These are phyloP conservation scores for Chalaropsis ovoidea DNA, from an alignment of 2,329 filamentous ascomycete species.

Conservation along the genomic window DNA sequence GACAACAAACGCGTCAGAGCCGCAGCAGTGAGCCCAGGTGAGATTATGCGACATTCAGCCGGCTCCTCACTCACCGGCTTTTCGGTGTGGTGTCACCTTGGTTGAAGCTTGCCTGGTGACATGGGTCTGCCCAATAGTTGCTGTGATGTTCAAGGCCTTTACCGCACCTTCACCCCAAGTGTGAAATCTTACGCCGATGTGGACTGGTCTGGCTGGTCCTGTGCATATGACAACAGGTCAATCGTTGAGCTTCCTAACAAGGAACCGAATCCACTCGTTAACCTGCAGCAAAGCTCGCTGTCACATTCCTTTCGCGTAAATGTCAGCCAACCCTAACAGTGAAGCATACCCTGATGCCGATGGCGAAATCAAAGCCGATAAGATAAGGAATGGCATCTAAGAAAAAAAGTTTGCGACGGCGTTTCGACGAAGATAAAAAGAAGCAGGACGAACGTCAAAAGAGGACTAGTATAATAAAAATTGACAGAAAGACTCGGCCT, in stretches of 20 bases:
- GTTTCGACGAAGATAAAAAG: neutral
- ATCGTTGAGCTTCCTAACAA: too few relatives aligned
- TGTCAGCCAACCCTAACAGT: neutral
- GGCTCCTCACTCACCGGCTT: neutral
- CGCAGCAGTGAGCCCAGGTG: neutral
- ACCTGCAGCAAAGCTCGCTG: too few relatives aligned
- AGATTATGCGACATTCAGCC: constrained; percentile 11
- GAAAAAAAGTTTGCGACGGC: constrained; percentile 13
- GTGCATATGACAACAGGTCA: too few relatives aligned
- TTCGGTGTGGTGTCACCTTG: neutral
- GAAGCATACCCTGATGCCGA: neutral
- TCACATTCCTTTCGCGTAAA: neutral
- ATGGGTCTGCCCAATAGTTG: too few relatives aligned
- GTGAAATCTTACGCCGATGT: too few relatives aligned
- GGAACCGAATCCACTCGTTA: too few relatives aligned
- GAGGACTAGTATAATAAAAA: neutral
- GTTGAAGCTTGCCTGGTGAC: neutral
- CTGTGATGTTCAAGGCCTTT: too few relatives aligned
- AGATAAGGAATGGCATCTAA: neutral
- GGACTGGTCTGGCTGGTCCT: too few relatives aligned
- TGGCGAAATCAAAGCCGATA: neutral
- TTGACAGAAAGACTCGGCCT: neutral
- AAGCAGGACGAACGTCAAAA: neutral
- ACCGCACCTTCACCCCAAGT: too few relatives aligned
- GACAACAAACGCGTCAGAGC: neutral